Percentiles rank a stretch among this genome's conserved stretches.
These are phyloP conservation scores for Cyclanthera cordifolia DNA, from an alignment of 306 rosid species.

Conservation along the genomic window DNA sequence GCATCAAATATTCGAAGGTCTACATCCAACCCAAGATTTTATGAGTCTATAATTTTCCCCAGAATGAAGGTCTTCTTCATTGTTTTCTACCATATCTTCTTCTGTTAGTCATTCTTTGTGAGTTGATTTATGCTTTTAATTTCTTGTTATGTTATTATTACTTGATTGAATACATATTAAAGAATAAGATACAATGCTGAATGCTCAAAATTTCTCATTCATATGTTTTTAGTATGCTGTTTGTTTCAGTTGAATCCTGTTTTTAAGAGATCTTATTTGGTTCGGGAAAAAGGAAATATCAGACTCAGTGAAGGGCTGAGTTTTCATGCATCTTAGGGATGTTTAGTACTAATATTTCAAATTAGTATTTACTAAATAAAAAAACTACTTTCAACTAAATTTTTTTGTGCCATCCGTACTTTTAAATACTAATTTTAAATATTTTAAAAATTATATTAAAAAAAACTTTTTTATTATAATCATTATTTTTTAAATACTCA, in stretches of 20 bases:
- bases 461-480: too few species aligned
- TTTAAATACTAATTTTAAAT: too few species aligned
- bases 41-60: not conserved
- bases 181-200: conserved; percentile 6
- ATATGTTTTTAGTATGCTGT: not conserved
- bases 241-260: too few species aligned
- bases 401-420: too few species aligned
- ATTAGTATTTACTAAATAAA: too few species aligned
- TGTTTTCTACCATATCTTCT: conserved; percentile 5
- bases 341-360: too few species aligned
- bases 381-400: too few species aligned
- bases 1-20: not conserved
- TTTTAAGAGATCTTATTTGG: too few species aligned
- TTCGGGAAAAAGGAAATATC: too few species aligned
- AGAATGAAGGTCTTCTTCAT: not conserved
- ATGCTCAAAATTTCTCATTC: not conserved
- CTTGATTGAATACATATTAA: conserved; percentile 3
- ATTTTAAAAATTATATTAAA: too few species aligned
- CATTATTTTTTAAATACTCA: too few species aligned
- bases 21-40: conserved; percentile 13
- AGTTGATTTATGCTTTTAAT: conserved; percentile 8
- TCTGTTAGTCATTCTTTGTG: not conserved
- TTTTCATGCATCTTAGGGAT: not conserved
- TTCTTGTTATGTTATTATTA: conserved; percentile 9
- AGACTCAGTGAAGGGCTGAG: too few species aligned